Evolutionary conservation across 2,329 filamentous ascomycete species (phyloP).

Genomic region (Botryotinia convoluta): DNA sequence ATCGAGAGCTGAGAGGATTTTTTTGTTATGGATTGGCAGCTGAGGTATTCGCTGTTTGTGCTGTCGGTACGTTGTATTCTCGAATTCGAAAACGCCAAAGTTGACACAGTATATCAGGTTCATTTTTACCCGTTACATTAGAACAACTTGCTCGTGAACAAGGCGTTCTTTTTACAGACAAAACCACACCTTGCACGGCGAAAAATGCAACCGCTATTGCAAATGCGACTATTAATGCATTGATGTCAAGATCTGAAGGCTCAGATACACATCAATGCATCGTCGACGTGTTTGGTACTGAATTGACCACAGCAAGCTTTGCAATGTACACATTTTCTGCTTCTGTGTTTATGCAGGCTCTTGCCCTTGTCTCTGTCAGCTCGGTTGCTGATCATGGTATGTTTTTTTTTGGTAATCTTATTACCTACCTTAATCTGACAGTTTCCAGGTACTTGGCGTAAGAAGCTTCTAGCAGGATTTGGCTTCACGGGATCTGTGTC

Average conservation of each 20-base stretch:
- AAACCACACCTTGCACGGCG: slow-evolving; percentile 68
- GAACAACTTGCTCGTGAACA: slow-evolving; percentile 92
- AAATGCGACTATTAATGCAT: slow-evolving; percentile 26
- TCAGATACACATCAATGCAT: slow-evolving; percentile 55
- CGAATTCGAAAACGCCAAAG: neutral
- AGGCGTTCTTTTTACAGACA: slow-evolving; percentile 80
- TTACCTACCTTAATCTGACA: slow-evolving; percentile 1
- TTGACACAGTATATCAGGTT: slow-evolving; percentile 52
- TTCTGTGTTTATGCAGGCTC: slow-evolving; percentile 81
- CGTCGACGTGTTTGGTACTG: slow-evolving; percentile 73
- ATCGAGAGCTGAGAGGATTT: slow-evolving; percentile 85
- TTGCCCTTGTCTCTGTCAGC: slow-evolving; percentile 92
- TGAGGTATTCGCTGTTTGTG: slow-evolving; percentile 93
- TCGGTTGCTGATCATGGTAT: slow-evolving; percentile 87
- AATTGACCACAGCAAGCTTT: slow-evolving; percentile 94
- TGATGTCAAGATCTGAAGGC: slow-evolving; percentile 30
- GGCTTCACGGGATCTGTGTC: slow-evolving; percentile 77
- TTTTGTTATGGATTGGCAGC: slow-evolving; percentile 94
- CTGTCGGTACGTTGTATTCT: slow-evolving; percentile 58
- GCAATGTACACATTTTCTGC: slow-evolving; percentile 97
- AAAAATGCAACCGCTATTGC: slow-evolving; percentile 25
- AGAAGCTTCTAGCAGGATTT: slow-evolving; percentile 79
- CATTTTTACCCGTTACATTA: slow-evolving; percentile 92
- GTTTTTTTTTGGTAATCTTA: neutral
- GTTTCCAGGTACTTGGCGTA: slow-evolving; percentile 62